Conservation (phyloP, 768 basidiomycete species). For the Xerocomellus intermedius region DNA sequence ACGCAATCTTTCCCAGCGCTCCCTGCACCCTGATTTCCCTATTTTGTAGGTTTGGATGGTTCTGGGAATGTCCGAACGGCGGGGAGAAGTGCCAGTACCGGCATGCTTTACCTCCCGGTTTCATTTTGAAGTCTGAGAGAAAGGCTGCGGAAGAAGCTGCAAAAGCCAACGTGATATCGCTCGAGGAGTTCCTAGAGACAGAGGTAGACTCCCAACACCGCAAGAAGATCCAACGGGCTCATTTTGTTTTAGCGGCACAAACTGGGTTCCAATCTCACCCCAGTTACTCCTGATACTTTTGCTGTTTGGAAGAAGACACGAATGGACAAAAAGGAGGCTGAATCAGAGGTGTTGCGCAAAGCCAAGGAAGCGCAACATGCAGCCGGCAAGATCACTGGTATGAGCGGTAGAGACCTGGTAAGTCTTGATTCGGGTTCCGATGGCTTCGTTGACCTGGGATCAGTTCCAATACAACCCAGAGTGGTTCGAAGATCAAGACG, state of each 20-base stretch:
- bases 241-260: conserved; percentile 75
- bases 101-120: conserved; percentile 94
- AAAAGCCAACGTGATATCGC: conserved; percentile 81
- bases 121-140: conserved; percentile 90
- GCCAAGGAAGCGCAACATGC: conserved; percentile 77
- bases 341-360: conserved; percentile 75
- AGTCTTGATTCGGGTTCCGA: conserved; percentile 23
- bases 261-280: conserved; percentile 85
- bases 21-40: neutral
- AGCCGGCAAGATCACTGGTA: conserved; percentile 88
- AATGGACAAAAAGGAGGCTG: conserved; percentile 92
- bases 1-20: conserved; percentile 6
- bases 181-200: conserved; percentile 97
- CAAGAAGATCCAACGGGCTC: neutral
- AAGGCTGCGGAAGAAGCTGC: conserved; percentile 91
- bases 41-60: conserved; percentile 75
- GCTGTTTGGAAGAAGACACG: conserved; percentile 94
- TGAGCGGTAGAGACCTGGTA: conserved; percentile 95
- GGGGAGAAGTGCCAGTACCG: conserved; percentile 89
- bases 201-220: conserved; percentile 59
- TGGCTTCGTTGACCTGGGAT: conserved; percentile 6
- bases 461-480: conserved; percentile 96
- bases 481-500: conserved; percentile 83
- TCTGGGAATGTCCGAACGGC: conserved; percentile 88
- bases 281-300: conserved; percentile 89